Base-by-base conservation (phyloP, 1,284 basidiomycete species). In the Apiotrichum gamsii region DNA sequence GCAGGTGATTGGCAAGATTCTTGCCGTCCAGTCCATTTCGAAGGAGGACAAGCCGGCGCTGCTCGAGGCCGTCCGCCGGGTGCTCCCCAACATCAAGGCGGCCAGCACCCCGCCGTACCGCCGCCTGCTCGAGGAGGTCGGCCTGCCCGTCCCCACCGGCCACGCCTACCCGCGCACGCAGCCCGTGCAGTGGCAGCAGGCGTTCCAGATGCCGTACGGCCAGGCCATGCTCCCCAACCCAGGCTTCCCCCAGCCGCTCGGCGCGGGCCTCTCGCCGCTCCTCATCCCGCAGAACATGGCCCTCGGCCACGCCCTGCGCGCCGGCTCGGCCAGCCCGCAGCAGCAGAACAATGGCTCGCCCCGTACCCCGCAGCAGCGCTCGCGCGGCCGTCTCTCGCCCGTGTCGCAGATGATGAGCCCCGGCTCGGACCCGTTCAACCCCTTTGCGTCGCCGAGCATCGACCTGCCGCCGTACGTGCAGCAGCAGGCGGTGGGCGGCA, bases 71-170 rank as follows among this genome's bases (percentile, higher is more conserved):
- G 89, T 87, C 19, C 90, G 90, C 67, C 82, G 87, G 9, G 90
- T 91, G 25, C 75, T 93, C 46, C 87, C 89, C 43, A 84, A 84
- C 64, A 76, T 93, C 50, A 90, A 90, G 74, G 89, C 90, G 32
- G 85, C 88, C 39, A 83, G 84, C 20, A 89, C 87, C 5, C 88
- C 90, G 60, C 87, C 90, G n/a, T 95, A 96, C 67, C 82, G 90
- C 51, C 81, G 88, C 44, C 77, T 96, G 39, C 88, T 94, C 47
- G 89, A 95, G 69, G 90, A 94, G 73, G 88, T 95, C 55, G 91
- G 91, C 11, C 74, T 96, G 39, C 88, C 89, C 8, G 84, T 90
- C 32, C 87, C 87, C 0, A 32, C 45, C n/a, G 39, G 49, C 35
- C 34, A 45, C 32, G 34, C 35, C 24, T 50, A 49, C 48, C 19